Percentiles rank a stretch among this genome's conserved stretches.
phyloP scores from a whole-genome alignment of 257 asterid genomes.

The Solanum clarkiae region DNA sequence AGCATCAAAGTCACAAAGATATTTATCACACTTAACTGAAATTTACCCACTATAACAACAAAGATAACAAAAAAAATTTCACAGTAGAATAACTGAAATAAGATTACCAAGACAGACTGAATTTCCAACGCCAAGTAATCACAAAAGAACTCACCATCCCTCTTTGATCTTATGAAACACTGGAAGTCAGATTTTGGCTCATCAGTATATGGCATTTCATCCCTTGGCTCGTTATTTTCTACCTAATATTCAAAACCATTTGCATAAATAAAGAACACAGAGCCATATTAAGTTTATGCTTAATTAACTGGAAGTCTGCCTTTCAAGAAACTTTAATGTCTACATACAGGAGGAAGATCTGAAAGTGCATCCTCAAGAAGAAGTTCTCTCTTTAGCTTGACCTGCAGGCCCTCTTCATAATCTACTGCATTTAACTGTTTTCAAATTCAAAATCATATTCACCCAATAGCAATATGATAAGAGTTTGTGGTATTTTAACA shows the following conservation, averaged over 20 bases:
- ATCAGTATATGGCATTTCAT: constrained; percentile 38
- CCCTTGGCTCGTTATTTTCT: constrained; percentile 38
- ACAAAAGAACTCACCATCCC: constrained; percentile 35
- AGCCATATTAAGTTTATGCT: too few species aligned
- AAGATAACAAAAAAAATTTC: background rate
- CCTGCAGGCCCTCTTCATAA: constrained; percentile 19
- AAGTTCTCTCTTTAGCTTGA: constrained; percentile 29
- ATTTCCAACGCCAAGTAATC: background rate
- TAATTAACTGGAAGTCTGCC: too few species aligned
- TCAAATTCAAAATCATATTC: background rate
- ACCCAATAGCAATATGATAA: background rate
- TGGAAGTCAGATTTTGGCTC: constrained; percentile 49
- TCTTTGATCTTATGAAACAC: constrained; percentile 37
- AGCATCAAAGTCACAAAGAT: background rate
- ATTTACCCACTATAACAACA: background rate
- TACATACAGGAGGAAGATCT: constrained; percentile 62
- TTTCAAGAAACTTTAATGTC: background rate
- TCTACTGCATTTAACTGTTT: constrained; percentile 45
- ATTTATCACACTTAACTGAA: background rate
- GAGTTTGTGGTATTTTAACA: background rate
- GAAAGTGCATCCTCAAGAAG: constrained; percentile 65
- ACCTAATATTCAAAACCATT: constrained; percentile 25
- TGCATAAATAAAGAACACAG: background rate
- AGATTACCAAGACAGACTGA: background rate
- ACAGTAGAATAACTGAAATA: background rate